Conservation (phyloP, 2,329 filamentous ascomycete species). For the Trichoderma guizhouense region DNA sequence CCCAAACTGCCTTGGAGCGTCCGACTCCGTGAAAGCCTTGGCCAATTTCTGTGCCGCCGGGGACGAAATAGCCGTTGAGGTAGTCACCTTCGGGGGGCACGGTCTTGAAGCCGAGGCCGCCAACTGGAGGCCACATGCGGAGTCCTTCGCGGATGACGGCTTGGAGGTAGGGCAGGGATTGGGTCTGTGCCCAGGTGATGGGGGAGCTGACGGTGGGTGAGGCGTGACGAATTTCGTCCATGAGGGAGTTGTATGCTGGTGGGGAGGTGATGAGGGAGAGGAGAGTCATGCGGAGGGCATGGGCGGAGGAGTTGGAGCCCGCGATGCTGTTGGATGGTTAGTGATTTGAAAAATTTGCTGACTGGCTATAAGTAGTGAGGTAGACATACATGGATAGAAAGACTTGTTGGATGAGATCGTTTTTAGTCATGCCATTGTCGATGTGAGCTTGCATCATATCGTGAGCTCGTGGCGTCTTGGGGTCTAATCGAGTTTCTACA, state of each 20-base stretch:
- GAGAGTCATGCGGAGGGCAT: constrained; percentile 49
- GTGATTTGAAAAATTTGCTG: not conserved
- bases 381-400: constrained; percentile 16
- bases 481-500: constrained; percentile 24
- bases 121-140: constrained; percentile 54
- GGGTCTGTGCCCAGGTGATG: constrained; percentile 46
- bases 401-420: constrained; percentile 18
- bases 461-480: constrained; percentile 20
- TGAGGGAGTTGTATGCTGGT: constrained; percentile 38
- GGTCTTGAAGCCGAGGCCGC: constrained; percentile 50
- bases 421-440: constrained; percentile 27
- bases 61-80: constrained; percentile 49
- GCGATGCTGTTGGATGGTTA: constrained; percentile 43
- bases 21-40: constrained; percentile 55
- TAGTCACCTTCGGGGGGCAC: constrained; percentile 51
- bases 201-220: constrained; percentile 34
- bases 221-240: constrained; percentile 44
- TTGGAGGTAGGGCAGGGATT: constrained; percentile 52
- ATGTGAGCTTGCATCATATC: constrained; percentile 22
- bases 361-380: too few species aligned
- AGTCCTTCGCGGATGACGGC: constrained; percentile 56
- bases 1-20: constrained; percentile 47
- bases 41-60: constrained; percentile 51
- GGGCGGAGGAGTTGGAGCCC: constrained; percentile 59
- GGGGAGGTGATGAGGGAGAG: constrained; percentile 48